phyloP scores from a whole-genome alignment of 176 grass and related monocot genomes.

The Avena insularis region DNA sequence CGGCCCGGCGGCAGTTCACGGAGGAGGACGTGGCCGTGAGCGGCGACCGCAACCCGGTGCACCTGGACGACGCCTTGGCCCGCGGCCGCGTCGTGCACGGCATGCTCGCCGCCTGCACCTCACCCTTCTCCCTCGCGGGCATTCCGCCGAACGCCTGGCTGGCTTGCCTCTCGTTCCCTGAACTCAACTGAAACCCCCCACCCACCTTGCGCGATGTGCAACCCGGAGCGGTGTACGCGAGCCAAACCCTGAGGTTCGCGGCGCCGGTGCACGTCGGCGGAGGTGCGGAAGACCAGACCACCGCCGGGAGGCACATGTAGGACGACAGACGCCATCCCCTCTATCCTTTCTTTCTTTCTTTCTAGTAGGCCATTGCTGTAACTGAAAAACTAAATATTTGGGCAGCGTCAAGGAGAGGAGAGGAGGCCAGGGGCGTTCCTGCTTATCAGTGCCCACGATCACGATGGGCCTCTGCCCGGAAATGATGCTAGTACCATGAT shows the following conservation, averaged over 20 bases:
- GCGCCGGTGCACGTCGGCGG: conserved; percentile 57
- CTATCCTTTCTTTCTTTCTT: too few relatives aligned
- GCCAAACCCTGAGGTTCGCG: conserved; percentile 62
- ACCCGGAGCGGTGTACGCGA: conserved; percentile 65
- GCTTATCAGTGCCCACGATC: too few relatives aligned
- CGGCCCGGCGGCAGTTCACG: conserved; percentile 56
- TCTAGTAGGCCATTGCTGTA: too few relatives aligned
- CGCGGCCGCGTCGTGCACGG: conserved; percentile 64
- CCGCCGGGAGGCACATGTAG: conserved; percentile 32
- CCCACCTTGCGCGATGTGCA: conserved; percentile 1
- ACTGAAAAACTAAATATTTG: too few relatives aligned
- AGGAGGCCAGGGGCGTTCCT: too few relatives aligned
- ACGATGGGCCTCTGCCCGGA: too few relatives aligned
- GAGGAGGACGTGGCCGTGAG: conserved; percentile 63
- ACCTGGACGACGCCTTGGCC: conserved; percentile 57
- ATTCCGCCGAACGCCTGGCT: conserved; percentile 48
- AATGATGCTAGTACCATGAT: too few relatives aligned
- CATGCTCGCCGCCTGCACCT: conserved; percentile 64
- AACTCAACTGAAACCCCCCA: too few relatives aligned
- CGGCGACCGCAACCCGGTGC: conserved; percentile 74
- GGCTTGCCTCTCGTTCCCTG: too few relatives aligned
- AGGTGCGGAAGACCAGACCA: conserved; percentile 46
- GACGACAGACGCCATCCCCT: too few relatives aligned
- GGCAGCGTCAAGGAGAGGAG: too few relatives aligned
- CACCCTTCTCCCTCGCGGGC: neutral